Conservation (phyloP, 805 yeast species). For the Metschnikowia rubicola region DNA sequence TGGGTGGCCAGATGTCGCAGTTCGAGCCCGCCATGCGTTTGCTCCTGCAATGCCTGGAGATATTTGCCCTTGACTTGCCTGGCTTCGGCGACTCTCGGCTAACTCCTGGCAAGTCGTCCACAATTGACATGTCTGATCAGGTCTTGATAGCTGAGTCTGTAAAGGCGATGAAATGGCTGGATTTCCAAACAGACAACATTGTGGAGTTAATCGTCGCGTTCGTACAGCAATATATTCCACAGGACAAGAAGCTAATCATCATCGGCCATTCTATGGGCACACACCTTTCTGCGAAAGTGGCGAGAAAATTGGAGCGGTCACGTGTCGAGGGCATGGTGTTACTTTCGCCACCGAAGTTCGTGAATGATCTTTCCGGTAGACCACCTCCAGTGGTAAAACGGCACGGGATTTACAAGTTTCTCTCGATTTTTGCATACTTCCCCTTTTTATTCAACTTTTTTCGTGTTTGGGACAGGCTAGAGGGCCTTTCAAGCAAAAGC, state of each 20-base stretch:
- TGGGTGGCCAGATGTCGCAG: conserved; percentile 87
- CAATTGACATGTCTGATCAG: conserved; percentile 30
- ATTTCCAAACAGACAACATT: conserved; percentile 41
- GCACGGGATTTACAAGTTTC: conserved; percentile 4
- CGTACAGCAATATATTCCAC: conserved; percentile 36
- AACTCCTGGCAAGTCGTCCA: conserved; percentile 16
- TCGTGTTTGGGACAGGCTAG: conserved; percentile 56
- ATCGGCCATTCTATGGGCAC: conserved; percentile 79
- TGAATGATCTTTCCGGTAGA: conserved; percentile 1
- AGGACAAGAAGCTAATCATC: conserved; percentile 41
- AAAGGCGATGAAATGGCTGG: conserved; percentile 33
- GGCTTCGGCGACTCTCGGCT: conserved; percentile 69
- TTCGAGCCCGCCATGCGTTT: conserved; percentile 70
- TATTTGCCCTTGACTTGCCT: conserved; percentile 76
- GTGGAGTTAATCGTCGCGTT: conserved; percentile 38
- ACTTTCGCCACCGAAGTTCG: conserved; percentile 45
- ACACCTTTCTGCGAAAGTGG: conserved; percentile 47
- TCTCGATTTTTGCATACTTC: conserved; percentile 33
- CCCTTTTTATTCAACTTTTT: conserved; percentile 52
- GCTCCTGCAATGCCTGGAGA: conserved; percentile 58
- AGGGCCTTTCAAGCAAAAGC: conserved; percentile 58
- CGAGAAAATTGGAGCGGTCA: conserved; percentile 29
- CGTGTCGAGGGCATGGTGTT: conserved; percentile 48
- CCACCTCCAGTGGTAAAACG: neutral
- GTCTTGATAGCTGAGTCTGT: conserved; percentile 28